Evolutionary conservation across 2,329 filamentous ascomycete species (phyloP).

Genomic region (Ophiostoma quercus): DNA sequence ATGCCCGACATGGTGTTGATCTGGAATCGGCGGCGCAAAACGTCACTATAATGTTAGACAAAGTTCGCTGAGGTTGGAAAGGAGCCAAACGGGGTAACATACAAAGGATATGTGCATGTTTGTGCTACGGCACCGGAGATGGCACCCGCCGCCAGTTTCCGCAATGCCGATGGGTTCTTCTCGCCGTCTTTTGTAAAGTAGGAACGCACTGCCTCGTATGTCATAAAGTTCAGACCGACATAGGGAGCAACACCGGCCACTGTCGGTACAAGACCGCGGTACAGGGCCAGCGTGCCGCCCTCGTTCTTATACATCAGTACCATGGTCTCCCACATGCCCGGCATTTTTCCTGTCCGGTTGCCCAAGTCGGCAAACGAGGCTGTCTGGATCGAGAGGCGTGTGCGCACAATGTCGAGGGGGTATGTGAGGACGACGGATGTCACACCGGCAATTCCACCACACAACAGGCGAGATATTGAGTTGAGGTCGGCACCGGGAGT

Average conservation of each 20-base stretch:
- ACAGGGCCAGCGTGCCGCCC: constrained; percentile 79
- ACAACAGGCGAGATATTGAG: constrained; percentile 72
- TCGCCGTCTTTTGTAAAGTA: constrained; percentile 84
- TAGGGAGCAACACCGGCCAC: constrained; percentile 94
- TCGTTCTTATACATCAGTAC: constrained; percentile 81
- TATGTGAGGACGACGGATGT: constrained; percentile 95
- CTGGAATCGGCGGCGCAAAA: constrained; percentile 88
- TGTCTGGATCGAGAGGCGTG: constrained; percentile 90
- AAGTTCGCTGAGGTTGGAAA: no score
- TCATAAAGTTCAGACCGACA: constrained; percentile 97
- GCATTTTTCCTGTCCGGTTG: constrained; percentile 60
- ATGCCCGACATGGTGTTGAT: constrained; percentile 99
- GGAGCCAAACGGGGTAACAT: constrained; percentile 38
- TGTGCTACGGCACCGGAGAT: constrained; percentile 95
- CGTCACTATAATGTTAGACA: constrained; percentile 57
- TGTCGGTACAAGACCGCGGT: constrained; percentile 88
- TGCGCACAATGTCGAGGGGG: constrained; percentile 94
- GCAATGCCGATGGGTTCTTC: constrained; percentile 68
- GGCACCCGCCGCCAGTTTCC: constrained; percentile 84
- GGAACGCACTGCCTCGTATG: constrained; percentile 82
- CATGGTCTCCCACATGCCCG: constrained; percentile 89
- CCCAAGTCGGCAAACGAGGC: constrained; percentile 84
- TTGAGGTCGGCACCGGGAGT: constrained; percentile 68
- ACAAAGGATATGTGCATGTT: constrained; percentile 98
- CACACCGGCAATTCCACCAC: constrained; percentile 85